Percentiles rank a stretch among this genome's conserved stretches.
Conservation (phyloP, 768 basidiomycete species). For the Boletus sensibilis region DNA sequence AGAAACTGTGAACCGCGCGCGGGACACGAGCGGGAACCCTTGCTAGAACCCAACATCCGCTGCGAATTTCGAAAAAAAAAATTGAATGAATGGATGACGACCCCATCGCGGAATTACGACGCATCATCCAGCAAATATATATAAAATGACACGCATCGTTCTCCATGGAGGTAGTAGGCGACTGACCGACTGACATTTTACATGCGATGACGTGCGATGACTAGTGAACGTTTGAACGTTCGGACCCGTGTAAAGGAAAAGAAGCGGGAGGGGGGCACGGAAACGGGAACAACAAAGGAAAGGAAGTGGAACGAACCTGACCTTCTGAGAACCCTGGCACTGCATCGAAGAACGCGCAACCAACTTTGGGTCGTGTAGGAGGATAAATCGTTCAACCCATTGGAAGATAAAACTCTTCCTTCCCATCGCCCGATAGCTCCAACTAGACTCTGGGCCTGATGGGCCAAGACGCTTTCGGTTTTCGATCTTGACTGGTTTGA, state of each 20-base stretch:
- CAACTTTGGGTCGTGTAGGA: neutral
- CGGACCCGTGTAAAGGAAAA: conserved; percentile 5
- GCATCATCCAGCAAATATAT: neutral
- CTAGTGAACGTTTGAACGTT: neutral
- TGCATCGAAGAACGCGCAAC: neutral
- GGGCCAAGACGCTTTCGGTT: neutral
- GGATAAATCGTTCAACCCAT: neutral
- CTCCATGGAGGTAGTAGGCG: conserved; percentile 10
- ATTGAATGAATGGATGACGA: neutral
- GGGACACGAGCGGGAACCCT: neutral
- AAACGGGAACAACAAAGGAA: neutral
- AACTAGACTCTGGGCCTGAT: too few relatives aligned
- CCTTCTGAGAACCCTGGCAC: neutral
- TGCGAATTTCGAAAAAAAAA: neutral
- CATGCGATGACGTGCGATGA: conserved; percentile 1
- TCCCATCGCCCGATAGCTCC: neutral
- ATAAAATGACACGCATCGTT: neutral
- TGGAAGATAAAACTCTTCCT: neutral
- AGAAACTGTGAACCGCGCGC: neutral
- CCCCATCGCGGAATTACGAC: conserved; percentile 1
- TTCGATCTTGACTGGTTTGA: neutral
- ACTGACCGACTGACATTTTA: neutral
- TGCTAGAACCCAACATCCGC: neutral
- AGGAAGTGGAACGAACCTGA: neutral
- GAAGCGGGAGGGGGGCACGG: neutral